phyloP scores from a whole-genome alignment of 1,139 yeast species.

The Blastobotrys petasosporus region DNA sequence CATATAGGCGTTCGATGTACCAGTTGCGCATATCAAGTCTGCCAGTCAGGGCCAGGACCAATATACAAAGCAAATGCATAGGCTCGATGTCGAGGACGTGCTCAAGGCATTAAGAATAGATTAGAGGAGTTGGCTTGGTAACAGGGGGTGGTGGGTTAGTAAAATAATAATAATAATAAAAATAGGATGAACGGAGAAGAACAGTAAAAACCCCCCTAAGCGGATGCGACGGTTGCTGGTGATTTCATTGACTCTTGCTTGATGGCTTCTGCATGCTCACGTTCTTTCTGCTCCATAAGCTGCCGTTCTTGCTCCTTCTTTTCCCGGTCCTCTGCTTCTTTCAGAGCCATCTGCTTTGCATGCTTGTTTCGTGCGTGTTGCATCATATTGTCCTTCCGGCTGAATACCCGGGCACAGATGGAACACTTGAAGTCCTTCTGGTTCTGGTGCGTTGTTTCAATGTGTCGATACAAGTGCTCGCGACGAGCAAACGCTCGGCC shows the following conservation, averaged over 20 bases:
- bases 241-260: too few species aligned
- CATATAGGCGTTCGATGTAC: conserved; percentile 68
- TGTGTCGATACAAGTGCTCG: conserved; percentile 25
- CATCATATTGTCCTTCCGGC: conserved; percentile 29
- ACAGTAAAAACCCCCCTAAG: too few species aligned
- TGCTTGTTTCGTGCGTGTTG: conserved; percentile 28
- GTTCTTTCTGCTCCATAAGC: neutral
- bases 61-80: conserved; percentile 70
- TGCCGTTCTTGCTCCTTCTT: conserved; percentile 1
- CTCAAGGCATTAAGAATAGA: conserved; percentile 17
- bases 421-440: conserved; percentile 26
- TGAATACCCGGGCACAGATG: conserved; percentile 24
- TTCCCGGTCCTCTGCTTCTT: conserved; percentile 5
- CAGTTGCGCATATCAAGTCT: conserved; percentile 71
- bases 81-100: conserved; percentile 54
- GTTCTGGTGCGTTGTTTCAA: conserved; percentile 28
- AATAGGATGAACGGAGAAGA: neutral
- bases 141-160: too few species aligned
- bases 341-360: conserved; percentile 11
- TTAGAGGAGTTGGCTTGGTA: neutral
- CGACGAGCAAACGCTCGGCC: conserved; percentile 26
- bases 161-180: neutral
- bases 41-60: conserved; percentile 36
- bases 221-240: too few species aligned
- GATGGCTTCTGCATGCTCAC: neutral